Conservation (phyloP, 139 green algal species). For the Chlamydomonas sp. region DNA sequence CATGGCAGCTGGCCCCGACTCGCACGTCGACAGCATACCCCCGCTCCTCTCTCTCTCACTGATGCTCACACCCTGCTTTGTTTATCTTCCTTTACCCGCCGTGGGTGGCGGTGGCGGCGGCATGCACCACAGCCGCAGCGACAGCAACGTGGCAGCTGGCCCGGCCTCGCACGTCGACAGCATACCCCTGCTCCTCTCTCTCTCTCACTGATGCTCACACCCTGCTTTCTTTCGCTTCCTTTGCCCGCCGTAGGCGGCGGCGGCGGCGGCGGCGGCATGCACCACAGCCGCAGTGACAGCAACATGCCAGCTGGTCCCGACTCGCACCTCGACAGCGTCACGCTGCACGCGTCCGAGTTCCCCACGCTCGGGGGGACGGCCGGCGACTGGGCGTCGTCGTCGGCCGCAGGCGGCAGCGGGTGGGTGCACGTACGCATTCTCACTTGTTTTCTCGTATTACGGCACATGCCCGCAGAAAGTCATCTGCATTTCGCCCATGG, state of each 20-base stretch:
- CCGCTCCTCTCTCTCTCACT: too few species aligned
- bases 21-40: too few species aligned
- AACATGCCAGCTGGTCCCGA: constrained; percentile 15
- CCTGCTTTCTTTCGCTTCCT: too few species aligned
- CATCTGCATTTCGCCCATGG: too few species aligned
- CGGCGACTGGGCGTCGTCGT: too few species aligned
- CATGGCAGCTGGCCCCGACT: too few species aligned
- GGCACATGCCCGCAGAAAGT: too few species aligned
- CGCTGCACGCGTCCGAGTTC: constrained; percentile 52
- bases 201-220: neutral
- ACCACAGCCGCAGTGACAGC: constrained; percentile 34
- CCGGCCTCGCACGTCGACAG: neutral
- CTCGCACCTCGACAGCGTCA: constrained; percentile 17
- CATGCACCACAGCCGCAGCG: constrained; percentile 37
- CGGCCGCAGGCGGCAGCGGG: too few species aligned
- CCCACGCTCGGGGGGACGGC: constrained; percentile 35
- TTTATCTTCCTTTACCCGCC: too few species aligned
- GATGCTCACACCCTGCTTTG: neutral
- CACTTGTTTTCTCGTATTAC: too few species aligned
- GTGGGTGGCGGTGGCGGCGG: constrained; percentile 1
- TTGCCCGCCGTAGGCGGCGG: neutral
- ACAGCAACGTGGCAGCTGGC: constrained; percentile 19
- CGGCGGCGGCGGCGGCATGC: constrained; percentile 8
- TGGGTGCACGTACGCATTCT: too few species aligned
- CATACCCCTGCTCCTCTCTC: neutral